Base-by-base conservation (phyloP, 352 stramenopile species). In the Globisporangium acanthophoron region DNA sequence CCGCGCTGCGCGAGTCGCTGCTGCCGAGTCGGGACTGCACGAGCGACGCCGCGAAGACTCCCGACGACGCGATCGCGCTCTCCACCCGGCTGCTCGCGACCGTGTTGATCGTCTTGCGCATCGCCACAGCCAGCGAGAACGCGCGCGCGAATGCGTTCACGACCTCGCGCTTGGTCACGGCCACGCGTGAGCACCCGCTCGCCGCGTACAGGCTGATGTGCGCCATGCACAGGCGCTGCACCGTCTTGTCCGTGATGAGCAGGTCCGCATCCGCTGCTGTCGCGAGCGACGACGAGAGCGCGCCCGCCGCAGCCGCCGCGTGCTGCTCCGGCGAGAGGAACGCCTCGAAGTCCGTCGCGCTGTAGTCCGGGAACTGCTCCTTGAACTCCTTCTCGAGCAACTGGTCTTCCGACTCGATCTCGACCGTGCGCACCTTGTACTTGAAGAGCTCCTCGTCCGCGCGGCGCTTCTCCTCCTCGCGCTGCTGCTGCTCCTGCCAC, bases 311-410 rank as follows among this genome's bases (percentile, higher is more conserved):
- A 29, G 33, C 44, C 1, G 47, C 33, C 5, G 43, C 44, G 1
- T 41, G 24, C 7, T 85, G 69, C 3, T 80, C 72, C 0, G 71
- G 64, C 4, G 69, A 72, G 18, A 92, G 70, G 56, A 90, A 90
- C 13, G 69, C 73, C 52, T 86, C 65, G 49, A 94, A 90, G 54
- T 94, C 82, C 48, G 67, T 69, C 5, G 52, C 62, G 35, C 67
- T 81, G 65, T 97, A 98, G 70, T 98, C 87, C 15, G 95, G 95
- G 67, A 98, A 98, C 61, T 98, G 88, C 20, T 97, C 71, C 5
- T 82, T 72, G 58, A 92, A 98, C 44, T 96, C 85, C 37, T 89
- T 67, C 59, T 98, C 90, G 12, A 92, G 57, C 2, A 96, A 56
- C 29, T 93, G 70, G 48, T 96, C 86, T 41, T 96, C 84, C 0